These are phyloP conservation scores for Pueraria montana DNA, from an alignment of 306 rosid genomes.

Conservation along the genomic window DNA sequence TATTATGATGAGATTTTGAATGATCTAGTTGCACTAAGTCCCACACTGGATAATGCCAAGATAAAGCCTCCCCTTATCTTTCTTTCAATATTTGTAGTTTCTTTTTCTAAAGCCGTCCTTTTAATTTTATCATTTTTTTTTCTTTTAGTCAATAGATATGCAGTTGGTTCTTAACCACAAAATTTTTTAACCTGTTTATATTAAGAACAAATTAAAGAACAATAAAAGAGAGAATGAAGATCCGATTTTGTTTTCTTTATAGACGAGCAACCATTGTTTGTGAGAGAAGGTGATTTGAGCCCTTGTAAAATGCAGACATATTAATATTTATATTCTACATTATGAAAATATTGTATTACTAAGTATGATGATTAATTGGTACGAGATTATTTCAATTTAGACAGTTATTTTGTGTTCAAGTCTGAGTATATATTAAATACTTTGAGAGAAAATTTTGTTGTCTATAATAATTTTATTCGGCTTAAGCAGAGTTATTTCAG, in stretches of 20 bases:
- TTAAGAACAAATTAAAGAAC: background rate
- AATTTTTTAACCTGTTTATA: background rate
- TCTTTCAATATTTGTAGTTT: constrained; percentile 14
- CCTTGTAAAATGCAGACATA: background rate
- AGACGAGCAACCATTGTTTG: background rate
- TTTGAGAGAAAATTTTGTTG: too few relatives aligned
- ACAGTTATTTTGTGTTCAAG: too few relatives aligned
- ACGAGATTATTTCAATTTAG: too few relatives aligned
- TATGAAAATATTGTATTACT: too few relatives aligned
- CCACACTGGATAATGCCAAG: constrained; percentile 46
- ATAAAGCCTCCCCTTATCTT: constrained; percentile 29
- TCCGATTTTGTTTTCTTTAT: background rate
- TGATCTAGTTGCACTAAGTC: constrained; percentile 43
- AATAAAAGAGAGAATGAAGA: background rate
- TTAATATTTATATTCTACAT: background rate
- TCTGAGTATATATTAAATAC: too few relatives aligned
- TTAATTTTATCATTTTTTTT: background rate
- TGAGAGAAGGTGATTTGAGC: background rate
- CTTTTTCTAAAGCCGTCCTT: constrained; percentile 11
- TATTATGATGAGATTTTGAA: constrained; percentile 31
- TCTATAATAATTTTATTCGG: too few relatives aligned
- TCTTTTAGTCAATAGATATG: background rate
- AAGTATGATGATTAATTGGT: too few relatives aligned
- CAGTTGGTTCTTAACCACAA: background rate
- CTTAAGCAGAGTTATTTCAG: too few relatives aligned